Base-by-base conservation (phyloP, 2,329 filamentous ascomycete genomes). In the Aspergillus pseudoterreus region DNA sequence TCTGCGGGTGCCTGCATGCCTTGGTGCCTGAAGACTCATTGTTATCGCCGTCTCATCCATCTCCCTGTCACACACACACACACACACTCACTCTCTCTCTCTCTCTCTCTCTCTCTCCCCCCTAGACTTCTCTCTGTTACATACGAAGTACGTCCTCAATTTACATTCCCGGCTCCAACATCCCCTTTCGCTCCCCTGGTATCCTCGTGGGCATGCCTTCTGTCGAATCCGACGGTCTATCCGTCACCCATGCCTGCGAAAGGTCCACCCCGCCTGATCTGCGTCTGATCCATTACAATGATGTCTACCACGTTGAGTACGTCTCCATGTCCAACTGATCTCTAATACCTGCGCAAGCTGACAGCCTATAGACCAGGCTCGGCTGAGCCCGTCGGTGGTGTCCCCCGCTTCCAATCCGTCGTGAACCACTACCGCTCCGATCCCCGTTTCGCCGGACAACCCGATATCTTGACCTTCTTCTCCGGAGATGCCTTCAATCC, bases 401-500 rank as follows among this genome's bases (percentile, higher is more conserved):
- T 88, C 39, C 78, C 88, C 27, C 82, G 92, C 44, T 96, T 96
- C 72, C 85, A 94, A 67, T 86, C 85, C 3, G 75, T 94, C 22
- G 79, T 86, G 58, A 85, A 90, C 53, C 80, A 92, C 68, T 96
- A 96, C 66, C 83, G 84, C 46, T 71, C 81, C 2, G 78, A 82
- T 46, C 69, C 79, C 39, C 76, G 76, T 45, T 94, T 82, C 66
- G 68, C 77, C 45, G 82, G 74, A 15, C 85, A 89, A 65, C 76
- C 89, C 1, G 75, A 81, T 36, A 73, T 90, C 4, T 66, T 95
- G 46, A 92, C 89, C 1, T 80, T 95, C 60, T 96, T 96, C 71
- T 95, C 90, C 2, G 91, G 91, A 35, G 92, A 96, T 78, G 90
- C 87, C 9, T 96, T 94, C 72, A 96, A 96, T 67, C 91, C 92